Conservation (phyloP, 768 basidiomycete genomes). For the Mycena floridula region DNA sequence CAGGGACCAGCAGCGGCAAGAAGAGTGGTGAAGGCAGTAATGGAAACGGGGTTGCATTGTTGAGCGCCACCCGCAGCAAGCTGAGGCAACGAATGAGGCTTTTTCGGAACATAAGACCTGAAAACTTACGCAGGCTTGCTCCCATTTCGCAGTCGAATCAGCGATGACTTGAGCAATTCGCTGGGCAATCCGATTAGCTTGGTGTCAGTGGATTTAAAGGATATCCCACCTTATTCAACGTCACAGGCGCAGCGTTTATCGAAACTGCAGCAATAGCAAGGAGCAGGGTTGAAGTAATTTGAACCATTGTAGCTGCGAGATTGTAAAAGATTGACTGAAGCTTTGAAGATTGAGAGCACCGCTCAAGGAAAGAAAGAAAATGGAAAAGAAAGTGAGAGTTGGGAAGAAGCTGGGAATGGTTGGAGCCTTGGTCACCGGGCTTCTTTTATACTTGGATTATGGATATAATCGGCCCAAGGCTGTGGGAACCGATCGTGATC, state of each 20-base stretch:
- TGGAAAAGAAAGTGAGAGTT: too few species aligned
- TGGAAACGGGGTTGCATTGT: conserved; percentile 53
- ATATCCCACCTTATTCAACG: conserved; percentile 30
- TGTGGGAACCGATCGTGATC: too few species aligned
- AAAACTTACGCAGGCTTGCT: conserved; percentile 38
- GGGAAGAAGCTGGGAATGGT: too few species aligned
- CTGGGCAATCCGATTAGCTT: too few species aligned
- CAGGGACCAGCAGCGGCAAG: conserved; percentile 51
- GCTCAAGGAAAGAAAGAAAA: conserved; percentile 7
- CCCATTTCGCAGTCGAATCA: conserved; percentile 36
- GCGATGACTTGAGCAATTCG: conserved; percentile 41
- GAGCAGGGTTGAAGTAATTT: conserved; percentile 21
- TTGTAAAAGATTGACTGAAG: neutral
- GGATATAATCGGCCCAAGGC: too few species aligned
- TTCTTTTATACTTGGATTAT: too few species aligned
- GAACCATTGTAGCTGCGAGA: conserved; percentile 22
- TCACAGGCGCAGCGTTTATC: conserved; percentile 26
- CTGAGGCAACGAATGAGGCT: conserved; percentile 24
- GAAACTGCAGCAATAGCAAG: conserved; percentile 24
- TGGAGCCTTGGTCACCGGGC: too few species aligned
- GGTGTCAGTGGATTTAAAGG: too few species aligned
- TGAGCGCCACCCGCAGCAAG: conserved; percentile 45
- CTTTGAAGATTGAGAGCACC: conserved; percentile 2
- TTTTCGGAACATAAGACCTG: conserved; percentile 1
- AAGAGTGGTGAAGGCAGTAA: conserved; percentile 50